Percentiles rank a stretch among this genome's conserved stretches.
Conservation (phyloP, 2,329 filamentous ascomycete species). For the Purpureocillium takamizusanense region DNA sequence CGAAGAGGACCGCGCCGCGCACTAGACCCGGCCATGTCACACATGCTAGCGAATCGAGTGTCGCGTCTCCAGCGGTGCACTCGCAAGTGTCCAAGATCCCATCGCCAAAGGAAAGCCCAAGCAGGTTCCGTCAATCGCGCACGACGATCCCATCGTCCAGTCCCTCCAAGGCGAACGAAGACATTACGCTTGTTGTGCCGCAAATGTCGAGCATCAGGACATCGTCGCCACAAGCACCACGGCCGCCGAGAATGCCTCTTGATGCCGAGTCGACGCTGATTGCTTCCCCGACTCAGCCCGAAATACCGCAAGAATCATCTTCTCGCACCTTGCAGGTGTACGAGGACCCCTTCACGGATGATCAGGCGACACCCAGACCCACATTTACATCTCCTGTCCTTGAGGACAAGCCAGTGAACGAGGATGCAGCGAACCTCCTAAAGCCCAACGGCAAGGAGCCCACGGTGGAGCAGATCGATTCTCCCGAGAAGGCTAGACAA, state of each 20-base stretch:
- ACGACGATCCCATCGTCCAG: constrained; percentile 24
- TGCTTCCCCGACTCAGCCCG: constrained; percentile 6
- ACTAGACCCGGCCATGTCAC: constrained; percentile 37
- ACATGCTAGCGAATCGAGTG: constrained; percentile 41
- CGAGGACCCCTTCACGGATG: constrained; percentile 50
- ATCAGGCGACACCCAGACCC: constrained; percentile 36
- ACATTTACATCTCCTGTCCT: constrained; percentile 40
- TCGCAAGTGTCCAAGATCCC: constrained; percentile 20
- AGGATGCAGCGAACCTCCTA: constrained; percentile 31
- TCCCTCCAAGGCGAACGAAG: constrained; percentile 40
- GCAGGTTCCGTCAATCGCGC: constrained; percentile 25
- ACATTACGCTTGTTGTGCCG: constrained; percentile 44
- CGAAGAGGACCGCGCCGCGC: constrained; percentile 39
- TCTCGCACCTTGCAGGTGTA: constrained; percentile 44
- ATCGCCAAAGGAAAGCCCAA: constrained; percentile 33
- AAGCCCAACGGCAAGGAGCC: constrained; percentile 14
- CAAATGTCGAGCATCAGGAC: constrained; percentile 27
- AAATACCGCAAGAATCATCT: constrained; percentile 15
- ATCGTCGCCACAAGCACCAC: constrained; percentile 18
- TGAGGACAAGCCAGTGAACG: constrained; percentile 52
- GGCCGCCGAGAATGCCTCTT: constrained; percentile 7
- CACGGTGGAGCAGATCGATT: constrained; percentile 12
- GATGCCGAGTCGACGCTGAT: constrained; percentile 5
- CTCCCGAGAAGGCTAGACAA: constrained; percentile 44
- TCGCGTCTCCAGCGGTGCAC: constrained; percentile 33